A percentile compares a stretch with the other conserved stretches of the same genome.
Conservation (phyloP, 129 eudicot species). For the Erigeron canadensis region DNA sequence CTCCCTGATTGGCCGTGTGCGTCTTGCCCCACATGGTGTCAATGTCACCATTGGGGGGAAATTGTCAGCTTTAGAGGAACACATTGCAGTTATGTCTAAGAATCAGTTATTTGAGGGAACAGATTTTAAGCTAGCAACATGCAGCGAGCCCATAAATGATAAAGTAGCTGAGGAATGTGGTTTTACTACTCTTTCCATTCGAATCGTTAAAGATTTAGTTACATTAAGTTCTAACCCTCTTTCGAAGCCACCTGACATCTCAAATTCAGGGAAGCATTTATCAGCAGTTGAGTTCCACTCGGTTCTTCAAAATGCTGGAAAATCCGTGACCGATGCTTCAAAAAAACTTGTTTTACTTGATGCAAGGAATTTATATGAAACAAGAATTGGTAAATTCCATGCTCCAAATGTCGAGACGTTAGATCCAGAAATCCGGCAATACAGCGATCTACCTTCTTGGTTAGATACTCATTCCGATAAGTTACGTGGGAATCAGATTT, state of each 20-base stretch:
- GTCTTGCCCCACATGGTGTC: constrained; percentile 80
- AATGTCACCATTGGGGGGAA: constrained; percentile 93
- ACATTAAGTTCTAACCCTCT: constrained; percentile 73
- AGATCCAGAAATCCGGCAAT: constrained; percentile 91
- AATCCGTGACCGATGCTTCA: constrained; percentile 26
- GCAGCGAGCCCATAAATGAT: constrained; percentile 58
- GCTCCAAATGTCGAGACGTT: constrained; percentile 68
- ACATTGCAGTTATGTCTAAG: constrained; percentile 57
- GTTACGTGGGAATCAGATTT: constrained; percentile 62
- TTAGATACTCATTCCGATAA: constrained; percentile 66
- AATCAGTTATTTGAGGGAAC: constrained; percentile 68
- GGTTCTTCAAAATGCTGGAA: constrained; percentile 56
- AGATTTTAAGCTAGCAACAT: constrained; percentile 86
- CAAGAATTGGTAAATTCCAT: constrained; percentile 83
- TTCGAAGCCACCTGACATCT: constrained; percentile 63
- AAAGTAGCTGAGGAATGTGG: constrained; percentile 83
- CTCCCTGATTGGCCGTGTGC: constrained; percentile 85
- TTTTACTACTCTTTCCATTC: constrained; percentile 79
- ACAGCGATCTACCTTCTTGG: constrained; percentile 92
- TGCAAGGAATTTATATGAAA: constrained; percentile 91
- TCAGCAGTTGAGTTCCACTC: constrained; percentile 86
- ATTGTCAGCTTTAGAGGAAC: constrained; percentile 53
- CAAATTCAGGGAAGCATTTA: constrained; percentile 80
- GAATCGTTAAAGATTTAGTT: constrained; percentile 91
- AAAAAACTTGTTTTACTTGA: constrained; percentile 64